Percentiles rank a stretch among this genome's conserved stretches.
These are phyloP conservation scores for Rugiboletus extremiorientalis DNA, from an alignment of 1,284 basidiomycete species.

Conservation along the genomic window DNA sequence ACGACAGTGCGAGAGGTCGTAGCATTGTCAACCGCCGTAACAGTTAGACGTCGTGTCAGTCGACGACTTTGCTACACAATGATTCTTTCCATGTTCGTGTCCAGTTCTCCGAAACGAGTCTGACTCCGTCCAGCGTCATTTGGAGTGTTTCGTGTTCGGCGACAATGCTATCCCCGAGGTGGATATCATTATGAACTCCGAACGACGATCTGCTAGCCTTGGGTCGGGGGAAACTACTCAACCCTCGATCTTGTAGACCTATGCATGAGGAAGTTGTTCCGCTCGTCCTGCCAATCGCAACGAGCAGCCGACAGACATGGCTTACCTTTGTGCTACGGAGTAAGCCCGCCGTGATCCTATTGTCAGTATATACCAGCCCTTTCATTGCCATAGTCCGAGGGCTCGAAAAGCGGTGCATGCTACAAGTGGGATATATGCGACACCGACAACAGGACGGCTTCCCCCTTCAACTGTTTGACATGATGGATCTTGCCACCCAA, in stretches of 20 bases:
- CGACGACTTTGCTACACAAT: neutral
- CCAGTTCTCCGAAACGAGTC: neutral
- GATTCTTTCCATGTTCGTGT: neutral
- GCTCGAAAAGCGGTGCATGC: constrained; percentile 39
- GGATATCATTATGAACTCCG: neutral
- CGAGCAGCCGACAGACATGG: neutral
- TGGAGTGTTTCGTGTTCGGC: neutral
- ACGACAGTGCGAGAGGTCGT: neutral
- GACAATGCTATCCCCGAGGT: neutral
- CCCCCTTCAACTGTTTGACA: constrained; percentile 70
- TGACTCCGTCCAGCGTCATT: neutral
- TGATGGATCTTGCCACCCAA: constrained; percentile 50
- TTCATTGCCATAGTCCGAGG: too few species aligned
- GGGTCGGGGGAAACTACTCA: too few species aligned
- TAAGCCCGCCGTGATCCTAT: constrained; percentile 64
- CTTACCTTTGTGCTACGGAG: constrained; percentile 81
- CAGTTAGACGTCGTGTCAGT: neutral
- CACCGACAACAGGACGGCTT: constrained; percentile 77
- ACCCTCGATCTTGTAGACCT: constrained; percentile 85
- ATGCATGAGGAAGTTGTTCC: neutral
- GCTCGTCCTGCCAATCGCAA: neutral
- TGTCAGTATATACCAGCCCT: neutral
- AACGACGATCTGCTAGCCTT: neutral
- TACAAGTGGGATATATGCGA: constrained; percentile 73
- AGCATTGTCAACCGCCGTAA: too few species aligned